Conservation (phyloP, 108 stramenopile genomes). For the Aurantiochytrium sp. region DNA sequence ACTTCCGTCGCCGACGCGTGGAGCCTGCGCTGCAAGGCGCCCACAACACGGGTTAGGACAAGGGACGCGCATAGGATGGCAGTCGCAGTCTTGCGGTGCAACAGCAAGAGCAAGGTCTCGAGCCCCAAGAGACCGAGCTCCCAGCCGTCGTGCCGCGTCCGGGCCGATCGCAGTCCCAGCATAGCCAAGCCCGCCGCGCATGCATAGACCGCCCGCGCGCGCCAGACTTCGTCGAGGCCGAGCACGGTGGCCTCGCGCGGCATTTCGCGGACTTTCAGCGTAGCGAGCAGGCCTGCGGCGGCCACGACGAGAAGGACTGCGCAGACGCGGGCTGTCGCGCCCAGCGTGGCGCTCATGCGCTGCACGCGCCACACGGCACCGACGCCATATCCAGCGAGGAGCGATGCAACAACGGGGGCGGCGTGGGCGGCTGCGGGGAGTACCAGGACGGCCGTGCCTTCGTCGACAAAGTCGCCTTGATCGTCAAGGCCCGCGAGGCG, state of each 20-base stretch:
- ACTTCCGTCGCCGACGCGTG: not conserved
- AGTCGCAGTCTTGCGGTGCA: not conserved
- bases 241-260: not conserved
- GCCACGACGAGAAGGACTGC: not conserved
- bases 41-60: not conserved
- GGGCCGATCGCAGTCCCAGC: not conserved
- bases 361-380: not conserved
- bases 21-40: too few species aligned
- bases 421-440: not conserved
- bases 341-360: too few species aligned
- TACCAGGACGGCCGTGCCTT: conserved; percentile 4
- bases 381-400: not conserved
- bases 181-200: not conserved
- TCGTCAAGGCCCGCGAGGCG: not conserved
- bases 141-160: not conserved
- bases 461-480: conserved; percentile 9
- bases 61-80: not conserved
- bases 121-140: not conserved
- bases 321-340: too few species aligned
- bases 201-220: not conserved
- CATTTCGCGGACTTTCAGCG: not conserved
- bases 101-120: not conserved
- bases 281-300: not conserved
- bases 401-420: not conserved
- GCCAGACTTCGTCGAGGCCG: not conserved